phyloP scores from a whole-genome alignment of 2,329 filamentous ascomycete genomes.

The Xylaria hypoxylon region DNA sequence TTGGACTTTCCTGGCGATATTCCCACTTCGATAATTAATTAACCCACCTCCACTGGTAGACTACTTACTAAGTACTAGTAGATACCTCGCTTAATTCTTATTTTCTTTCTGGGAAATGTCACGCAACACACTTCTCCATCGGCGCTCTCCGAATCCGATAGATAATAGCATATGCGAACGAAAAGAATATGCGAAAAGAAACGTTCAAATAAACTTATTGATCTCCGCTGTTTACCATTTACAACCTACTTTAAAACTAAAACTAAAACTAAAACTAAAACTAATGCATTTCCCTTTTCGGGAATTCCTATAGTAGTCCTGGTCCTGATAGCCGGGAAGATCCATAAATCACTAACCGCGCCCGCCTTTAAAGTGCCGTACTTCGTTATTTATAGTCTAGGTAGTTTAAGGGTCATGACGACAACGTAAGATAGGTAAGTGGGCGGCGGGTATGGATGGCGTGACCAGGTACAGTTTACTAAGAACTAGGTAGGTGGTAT shows the following conservation, averaged over 20 bases:
- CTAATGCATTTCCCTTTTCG: constrained; percentile 8
- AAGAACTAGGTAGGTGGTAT: too few species aligned
- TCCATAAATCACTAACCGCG: not conserved
- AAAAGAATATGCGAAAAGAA: not conserved
- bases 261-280: too few species aligned
- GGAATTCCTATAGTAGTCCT: constrained; percentile 3
- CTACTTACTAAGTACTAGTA: too few species aligned
- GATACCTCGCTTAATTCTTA: too few species aligned
- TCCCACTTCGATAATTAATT: constrained; percentile 21
- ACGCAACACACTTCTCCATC: constrained; percentile 16
- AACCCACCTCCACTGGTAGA: not conserved
- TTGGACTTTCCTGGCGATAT: constrained; percentile 21
- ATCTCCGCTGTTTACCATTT: constrained; percentile 19
- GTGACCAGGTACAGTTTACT: constrained; percentile 17
- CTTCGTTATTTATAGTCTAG: not conserved
- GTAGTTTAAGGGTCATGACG: constrained; percentile 9
- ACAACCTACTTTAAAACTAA: constrained; percentile 2
- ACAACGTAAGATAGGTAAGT: constrained; percentile 23
- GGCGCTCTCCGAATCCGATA: constrained; percentile 5
- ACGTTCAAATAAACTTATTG: constrained; percentile 7
- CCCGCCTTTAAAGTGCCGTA: constrained; percentile 5
- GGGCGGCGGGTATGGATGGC: constrained; percentile 21
- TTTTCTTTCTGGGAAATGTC: not conserved
- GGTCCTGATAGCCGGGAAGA: not conserved
- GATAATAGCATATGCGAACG: not conserved